phyloP scores from a whole-genome alignment of 2,329 filamentous ascomycete species.

The Huntiella moniliformis region DNA sequence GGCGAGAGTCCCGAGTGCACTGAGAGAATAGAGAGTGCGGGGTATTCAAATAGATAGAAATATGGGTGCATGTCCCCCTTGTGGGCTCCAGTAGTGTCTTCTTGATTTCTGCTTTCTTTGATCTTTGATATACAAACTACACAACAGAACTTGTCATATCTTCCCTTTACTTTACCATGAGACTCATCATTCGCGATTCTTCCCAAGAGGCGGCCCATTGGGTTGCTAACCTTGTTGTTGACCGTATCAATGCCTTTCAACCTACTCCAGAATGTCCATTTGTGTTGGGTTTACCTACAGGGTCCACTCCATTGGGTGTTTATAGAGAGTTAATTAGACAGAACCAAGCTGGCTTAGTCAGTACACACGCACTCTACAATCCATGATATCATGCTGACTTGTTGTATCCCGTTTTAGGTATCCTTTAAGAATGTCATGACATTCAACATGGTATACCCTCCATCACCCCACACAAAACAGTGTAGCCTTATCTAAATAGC shows the following conservation, averaged over 20 bases:
- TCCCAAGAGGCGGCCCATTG: conserved; percentile 50
- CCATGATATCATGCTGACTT: conserved; percentile 5
- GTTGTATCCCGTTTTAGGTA: conserved; percentile 29
- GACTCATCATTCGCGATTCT: conserved; percentile 66
- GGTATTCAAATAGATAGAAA: too few species aligned
- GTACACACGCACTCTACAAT: conserved; percentile 10
- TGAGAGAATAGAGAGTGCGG: too few species aligned
- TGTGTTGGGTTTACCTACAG: conserved; percentile 67
- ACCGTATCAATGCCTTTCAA: conserved; percentile 59
- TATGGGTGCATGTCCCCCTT: too few species aligned
- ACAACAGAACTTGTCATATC: too few species aligned
- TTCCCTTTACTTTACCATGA: conserved; percentile 32
- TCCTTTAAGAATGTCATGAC: conserved; percentile 80
- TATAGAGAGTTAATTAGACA: conserved; percentile 58
- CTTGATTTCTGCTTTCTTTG: too few species aligned
- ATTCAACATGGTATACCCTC: conserved; percentile 62
- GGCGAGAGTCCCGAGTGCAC: too few species aligned
- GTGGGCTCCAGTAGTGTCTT: too few species aligned
- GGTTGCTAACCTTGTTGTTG: conserved; percentile 66
- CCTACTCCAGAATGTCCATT: conserved; percentile 58
- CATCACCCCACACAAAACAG: conserved; percentile 5
- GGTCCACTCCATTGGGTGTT: conserved; percentile 59
- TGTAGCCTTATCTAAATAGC: too few species aligned
- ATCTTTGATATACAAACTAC: too few species aligned
- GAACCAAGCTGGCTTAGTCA: conserved; percentile 45